Conservation (phyloP, 768 basidiomycete species). For the Amanita phalloides region DNA sequence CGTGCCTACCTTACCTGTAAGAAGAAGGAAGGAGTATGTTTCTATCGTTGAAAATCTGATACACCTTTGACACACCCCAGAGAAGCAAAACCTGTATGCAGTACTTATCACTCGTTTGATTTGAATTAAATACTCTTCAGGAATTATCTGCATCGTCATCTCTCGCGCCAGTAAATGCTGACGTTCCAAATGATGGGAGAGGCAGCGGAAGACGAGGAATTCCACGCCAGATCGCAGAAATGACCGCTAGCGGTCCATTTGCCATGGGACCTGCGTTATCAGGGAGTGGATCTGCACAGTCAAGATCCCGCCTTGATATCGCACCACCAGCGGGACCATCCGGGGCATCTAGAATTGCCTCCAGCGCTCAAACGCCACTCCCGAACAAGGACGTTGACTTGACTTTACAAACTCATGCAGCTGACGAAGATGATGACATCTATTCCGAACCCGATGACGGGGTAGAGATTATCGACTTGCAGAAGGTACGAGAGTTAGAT, state of each 20-base stretch:
- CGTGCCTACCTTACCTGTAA: conserved; percentile 62
- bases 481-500: conserved; percentile 66
- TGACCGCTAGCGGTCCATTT: conserved; percentile 83
- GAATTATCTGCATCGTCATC: neutral
- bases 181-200: conserved; percentile 35
- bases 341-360: conserved; percentile 35
- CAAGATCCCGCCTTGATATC: conserved; percentile 46
- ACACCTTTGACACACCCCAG: conserved; percentile 15
- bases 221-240: conserved; percentile 45
- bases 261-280: conserved; percentile 75
- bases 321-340: conserved; percentile 21
- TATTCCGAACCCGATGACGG: conserved; percentile 87
- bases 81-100: conserved; percentile 31
- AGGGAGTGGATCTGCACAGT: conserved; percentile 41
- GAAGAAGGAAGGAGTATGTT: conserved; percentile 74
- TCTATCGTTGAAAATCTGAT: conserved; percentile 9
- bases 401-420: conserved; percentile 16
- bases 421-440: conserved; percentile 47
- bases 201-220: conserved; percentile 44
- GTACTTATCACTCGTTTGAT: conserved; percentile 14
- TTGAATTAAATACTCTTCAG: conserved; percentile 14
- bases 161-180: conserved; percentile 24
- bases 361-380: conserved; percentile 37
- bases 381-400: conserved; percentile 23
- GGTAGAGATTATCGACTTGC: conserved; percentile 81